A percentile compares a stretch with the other conserved stretches of the same genome.
These are phyloP conservation scores for Neonectria coccinea DNA, from an alignment of 2,329 filamentous ascomycete species.

Conservation along the genomic window DNA sequence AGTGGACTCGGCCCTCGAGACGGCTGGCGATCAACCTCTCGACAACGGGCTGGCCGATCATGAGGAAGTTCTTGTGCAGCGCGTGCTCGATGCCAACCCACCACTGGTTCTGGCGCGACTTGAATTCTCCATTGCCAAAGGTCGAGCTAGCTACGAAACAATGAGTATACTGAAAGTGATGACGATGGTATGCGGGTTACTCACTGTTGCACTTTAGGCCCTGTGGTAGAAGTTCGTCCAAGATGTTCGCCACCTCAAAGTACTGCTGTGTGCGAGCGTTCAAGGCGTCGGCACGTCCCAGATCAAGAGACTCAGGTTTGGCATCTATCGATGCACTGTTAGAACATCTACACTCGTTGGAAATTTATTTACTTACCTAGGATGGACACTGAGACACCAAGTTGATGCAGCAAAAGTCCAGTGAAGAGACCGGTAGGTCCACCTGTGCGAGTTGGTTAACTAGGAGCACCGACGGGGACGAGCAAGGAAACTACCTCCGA, in stretches of 20 bases:
- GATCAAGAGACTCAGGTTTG: slow-evolving; percentile 52
- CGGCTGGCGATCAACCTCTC: slow-evolving; percentile 54
- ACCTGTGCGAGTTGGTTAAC: slow-evolving; percentile 43
- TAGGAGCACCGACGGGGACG: slow-evolving; percentile 5
- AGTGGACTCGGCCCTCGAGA: slow-evolving; percentile 51
- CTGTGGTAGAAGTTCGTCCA: slow-evolving; percentile 55
- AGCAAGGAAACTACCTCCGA: slow-evolving; percentile 47
- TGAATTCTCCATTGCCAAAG: slow-evolving; percentile 59
- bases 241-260: slow-evolving; percentile 57
- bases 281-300: slow-evolving; percentile 61
- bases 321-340: slow-evolving; percentile 47
- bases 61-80: slow-evolving; percentile 61
- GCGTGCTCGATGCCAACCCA: slow-evolving; percentile 60
- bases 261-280: slow-evolving; percentile 63
- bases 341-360: not conserved
- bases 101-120: slow-evolving; percentile 60
- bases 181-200: slow-evolving; percentile 19
- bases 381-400: slow-evolving; percentile 56
- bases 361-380: slow-evolving; percentile 45
- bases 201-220: slow-evolving; percentile 64
- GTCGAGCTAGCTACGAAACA: slow-evolving; percentile 57
- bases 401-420: slow-evolving; percentile 55
- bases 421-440: slow-evolving; percentile 61
- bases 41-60: slow-evolving; percentile 62
- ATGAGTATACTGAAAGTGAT: not conserved